These are phyloP conservation scores for Phymatotrichopsis omnivora DNA, from an alignment of 2,329 filamentous ascomycete species.

Conservation along the genomic window DNA sequence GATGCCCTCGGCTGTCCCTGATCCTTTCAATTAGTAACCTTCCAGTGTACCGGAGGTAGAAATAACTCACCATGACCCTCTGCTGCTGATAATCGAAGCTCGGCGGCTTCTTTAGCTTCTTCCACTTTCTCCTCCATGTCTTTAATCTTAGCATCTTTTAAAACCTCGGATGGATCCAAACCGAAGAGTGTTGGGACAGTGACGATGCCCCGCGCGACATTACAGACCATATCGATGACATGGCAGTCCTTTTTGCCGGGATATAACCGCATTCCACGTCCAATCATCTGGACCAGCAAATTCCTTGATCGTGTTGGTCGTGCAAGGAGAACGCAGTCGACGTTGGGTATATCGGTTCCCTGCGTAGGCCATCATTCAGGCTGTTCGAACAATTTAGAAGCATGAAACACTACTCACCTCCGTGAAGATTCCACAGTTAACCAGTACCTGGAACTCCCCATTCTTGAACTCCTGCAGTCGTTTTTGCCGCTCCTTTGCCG, in stretches of 20 bases:
- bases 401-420: constrained; percentile 41
- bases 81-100: constrained; percentile 3
- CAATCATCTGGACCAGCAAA: constrained; percentile 91
- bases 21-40: too few species aligned
- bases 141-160: constrained; percentile 54
- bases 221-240: constrained; percentile 91
- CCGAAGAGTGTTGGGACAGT: constrained; percentile 90
- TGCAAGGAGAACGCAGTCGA: constrained; percentile 83
- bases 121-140: constrained; percentile 30
- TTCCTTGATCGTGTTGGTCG: constrained; percentile 89
- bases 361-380: background rate
- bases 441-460: constrained; percentile 69
- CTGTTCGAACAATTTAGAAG: background rate
- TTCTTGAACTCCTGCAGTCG: constrained; percentile 65
- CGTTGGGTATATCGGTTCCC: constrained; percentile 93
- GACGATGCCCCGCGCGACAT: constrained; percentile 70
- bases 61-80: background rate
- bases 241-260: constrained; percentile 79
- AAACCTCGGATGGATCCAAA: constrained; percentile 68
- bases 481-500: constrained; percentile 54
- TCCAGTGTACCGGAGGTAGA: too few species aligned
- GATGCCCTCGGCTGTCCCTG: background rate
- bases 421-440: constrained; percentile 95
- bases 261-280: constrained; percentile 76
- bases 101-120: constrained; percentile 1